Base-by-base conservation (phyloP, 306 rosid genomes). In the Quercus robur region DNA sequence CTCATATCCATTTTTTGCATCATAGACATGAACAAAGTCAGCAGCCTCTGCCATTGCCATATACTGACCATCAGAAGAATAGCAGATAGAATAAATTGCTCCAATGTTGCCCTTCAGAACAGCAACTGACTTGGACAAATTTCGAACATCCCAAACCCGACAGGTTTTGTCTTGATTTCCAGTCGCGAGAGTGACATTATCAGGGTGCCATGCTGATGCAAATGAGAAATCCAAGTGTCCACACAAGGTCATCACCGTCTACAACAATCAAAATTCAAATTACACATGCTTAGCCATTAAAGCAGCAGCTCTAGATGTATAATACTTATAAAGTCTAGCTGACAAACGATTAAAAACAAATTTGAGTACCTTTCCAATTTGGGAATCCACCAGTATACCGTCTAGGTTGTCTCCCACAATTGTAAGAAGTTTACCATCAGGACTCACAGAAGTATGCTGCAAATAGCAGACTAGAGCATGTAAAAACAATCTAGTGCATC, bases 1-100 rank as follows among this genome's bases (percentile, higher is more conserved):
- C 64, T 91, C 89, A 35, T 87, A 93, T 70, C 97, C 94, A 44
- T 79, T 83, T 68, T 88, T 91, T 81, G 84, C 92, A 18, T 93
- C 94, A 30, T 84, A 93, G 49, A 93, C 92, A 23, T 93, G 98
- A 75, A 93, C 97, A 35, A 91, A 93, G 86, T 91, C 98, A 5
- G 97, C 98, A 19, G 98, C 90, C 88, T 94, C 98, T 2, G 95
- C 97, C 88, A 85, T 94, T 72, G 90, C 93, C 98, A 94, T 91
- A 83, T 87, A 89, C 72, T 35, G 90, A 4, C 97, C 98, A 78
- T 91, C 93, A 23, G 93, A 94, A 38, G 93, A 73, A 88, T 87
- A 91, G 0, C 98, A 87, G 70, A 94, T 90, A 2, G 94, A 91
- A 20, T 91, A 87, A 73, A 91, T 88, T 56, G 98, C 98, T 80